Percentiles rank a stretch among this genome's conserved stretches.
phyloP scores from a whole-genome alignment of 2,329 filamentous ascomycete genomes.

The Phialophora tarda region DNA sequence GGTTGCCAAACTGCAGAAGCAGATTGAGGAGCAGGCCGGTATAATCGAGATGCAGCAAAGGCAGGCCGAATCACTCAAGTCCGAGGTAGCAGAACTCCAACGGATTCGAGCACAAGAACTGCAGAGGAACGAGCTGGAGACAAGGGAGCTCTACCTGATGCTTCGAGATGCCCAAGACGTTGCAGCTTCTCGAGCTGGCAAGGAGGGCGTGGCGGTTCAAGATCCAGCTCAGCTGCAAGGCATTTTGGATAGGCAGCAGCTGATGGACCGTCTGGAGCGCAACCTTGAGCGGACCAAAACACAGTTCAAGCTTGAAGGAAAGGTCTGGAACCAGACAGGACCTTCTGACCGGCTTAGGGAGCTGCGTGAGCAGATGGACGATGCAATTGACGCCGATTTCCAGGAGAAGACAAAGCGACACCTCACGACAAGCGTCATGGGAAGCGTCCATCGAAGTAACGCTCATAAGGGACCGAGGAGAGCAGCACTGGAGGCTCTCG shows the following conservation, averaged over 20 bases:
- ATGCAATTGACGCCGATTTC: constrained; percentile 59
- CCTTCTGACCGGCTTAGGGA: constrained; percentile 92
- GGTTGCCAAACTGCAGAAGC: constrained; percentile 88
- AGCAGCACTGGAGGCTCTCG: constrained; percentile 46
- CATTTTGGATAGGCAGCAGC: constrained; percentile 86
- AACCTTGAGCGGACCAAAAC: constrained; percentile 97
- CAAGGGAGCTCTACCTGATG: constrained; percentile 96
- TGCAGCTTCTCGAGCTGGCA: constrained; percentile 82
- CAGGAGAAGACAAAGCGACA: constrained; percentile 63
- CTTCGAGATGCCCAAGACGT: constrained; percentile 96
- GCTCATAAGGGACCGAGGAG: constrained; percentile 46
- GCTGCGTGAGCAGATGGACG: constrained; percentile 93
- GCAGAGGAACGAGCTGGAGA: constrained; percentile 94
- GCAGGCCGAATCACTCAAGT: constrained; percentile 85
- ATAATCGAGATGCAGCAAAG: constrained; percentile 88
- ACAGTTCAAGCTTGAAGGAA: constrained; percentile 94
- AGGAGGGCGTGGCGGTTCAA: constrained; percentile 60
- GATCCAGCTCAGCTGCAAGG: constrained; percentile 83
- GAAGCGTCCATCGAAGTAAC: constrained; percentile 68
- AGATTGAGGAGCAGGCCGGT: constrained; percentile 88
- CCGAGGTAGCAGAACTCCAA: constrained; percentile 85
- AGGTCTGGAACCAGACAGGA: constrained; percentile 83
- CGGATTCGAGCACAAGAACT: constrained; percentile 85
- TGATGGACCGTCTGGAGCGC: constrained; percentile 93
- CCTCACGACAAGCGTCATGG: constrained; percentile 74